Evolutionary conservation across 2,329 filamentous ascomycete genomes (phyloP), one percentile per base, ranked within the genome.

Genomic region (Ilyonectria mors-panacis): DNA sequence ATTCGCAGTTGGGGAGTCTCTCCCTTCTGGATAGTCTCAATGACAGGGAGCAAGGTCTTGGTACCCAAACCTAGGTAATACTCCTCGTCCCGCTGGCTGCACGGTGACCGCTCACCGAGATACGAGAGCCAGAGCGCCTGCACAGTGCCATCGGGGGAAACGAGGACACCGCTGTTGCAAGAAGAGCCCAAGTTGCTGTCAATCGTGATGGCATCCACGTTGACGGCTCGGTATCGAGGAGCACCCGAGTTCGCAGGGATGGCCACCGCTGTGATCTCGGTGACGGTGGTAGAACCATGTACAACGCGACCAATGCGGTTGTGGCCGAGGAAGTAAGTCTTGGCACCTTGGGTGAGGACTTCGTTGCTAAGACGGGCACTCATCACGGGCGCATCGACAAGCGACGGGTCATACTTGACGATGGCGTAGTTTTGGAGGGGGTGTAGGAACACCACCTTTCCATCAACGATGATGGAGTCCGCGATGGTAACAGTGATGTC

Each of bases 41-140:
- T 87, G n/a, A 99, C 93, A 1, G 95, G 94, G 1, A 98, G 87
- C 12, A 99, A 85, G 17, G 94, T 94, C 4, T 95, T 94, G 1
- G 95, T 97, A 17, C 94, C 93, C 60, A 98, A 88, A 56, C 96
- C 96, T 6, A 99, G 91, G 77, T 98, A 95, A 77, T 99, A 99
- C 81, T 99, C 96, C 71, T 97, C 93, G 75, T 99, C 96, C 71
- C 97, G 93, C 73, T 94, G 91, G 63, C 89, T 92, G 76, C 91
- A 91, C 1, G 90, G 87, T 6, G 89, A 92, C 37, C 95, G 91
- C 82, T 99, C 96, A 55, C 96, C 96, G 1, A 99, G 90, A 79
- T 99, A 99, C 7, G 95, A 98, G 60, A 99, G 86, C 97, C 97
- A 99, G 33, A 99, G 85, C 2, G 96, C 96, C 79, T 98, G 94